Percentiles rank a stretch among this genome's conserved stretches.
Conservation (phyloP, 495 filamentous ascomycete genomes). For the Penicillium flavigenum region DNA sequence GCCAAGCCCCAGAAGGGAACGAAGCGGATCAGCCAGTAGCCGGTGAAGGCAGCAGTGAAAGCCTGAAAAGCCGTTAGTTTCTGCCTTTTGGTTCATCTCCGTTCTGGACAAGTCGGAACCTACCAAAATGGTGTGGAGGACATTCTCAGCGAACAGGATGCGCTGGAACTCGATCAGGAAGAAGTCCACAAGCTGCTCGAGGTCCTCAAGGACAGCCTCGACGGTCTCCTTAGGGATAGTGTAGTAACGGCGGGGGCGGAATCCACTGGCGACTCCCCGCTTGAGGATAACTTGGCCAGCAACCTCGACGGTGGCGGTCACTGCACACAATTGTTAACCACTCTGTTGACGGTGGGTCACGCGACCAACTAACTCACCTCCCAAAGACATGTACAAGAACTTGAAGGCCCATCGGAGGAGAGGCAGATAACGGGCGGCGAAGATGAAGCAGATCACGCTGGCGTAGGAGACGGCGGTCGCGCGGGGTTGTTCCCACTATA, state of each 20-base stretch:
- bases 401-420: conserved; percentile 87
- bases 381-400: conserved; percentile 67
- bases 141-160: conserved; percentile 91
- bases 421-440: conserved; percentile 86
- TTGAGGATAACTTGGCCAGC: conserved; percentile 72
- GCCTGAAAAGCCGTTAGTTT: conserved; percentile 50
- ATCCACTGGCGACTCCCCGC: conserved; percentile 76
- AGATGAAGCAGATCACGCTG: conserved; percentile 73
- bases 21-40: conserved; percentile 92
- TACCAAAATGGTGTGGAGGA: conserved; percentile 76
- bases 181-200: conserved; percentile 94
- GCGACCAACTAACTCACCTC: conserved; percentile 53
- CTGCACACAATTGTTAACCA: conserved; percentile 32
- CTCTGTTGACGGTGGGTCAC: conserved; percentile 14
- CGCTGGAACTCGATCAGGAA: conserved; percentile 96
- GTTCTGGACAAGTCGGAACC: conserved; percentile 32
- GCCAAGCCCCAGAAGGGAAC: conserved; percentile 91
- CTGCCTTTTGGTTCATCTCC: conserved; percentile 17
- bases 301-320: conserved; percentile 75
- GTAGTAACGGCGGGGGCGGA: conserved; percentile 91
- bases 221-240: conserved; percentile 83
- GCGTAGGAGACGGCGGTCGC: conserved; percentile 85
- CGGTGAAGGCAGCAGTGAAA: conserved; percentile 75
- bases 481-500: conserved; percentile 67
- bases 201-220: conserved; percentile 75